Conservation (phyloP, 2,329 filamentous ascomycete species). For the Corniculantispora saksenae region DNA sequence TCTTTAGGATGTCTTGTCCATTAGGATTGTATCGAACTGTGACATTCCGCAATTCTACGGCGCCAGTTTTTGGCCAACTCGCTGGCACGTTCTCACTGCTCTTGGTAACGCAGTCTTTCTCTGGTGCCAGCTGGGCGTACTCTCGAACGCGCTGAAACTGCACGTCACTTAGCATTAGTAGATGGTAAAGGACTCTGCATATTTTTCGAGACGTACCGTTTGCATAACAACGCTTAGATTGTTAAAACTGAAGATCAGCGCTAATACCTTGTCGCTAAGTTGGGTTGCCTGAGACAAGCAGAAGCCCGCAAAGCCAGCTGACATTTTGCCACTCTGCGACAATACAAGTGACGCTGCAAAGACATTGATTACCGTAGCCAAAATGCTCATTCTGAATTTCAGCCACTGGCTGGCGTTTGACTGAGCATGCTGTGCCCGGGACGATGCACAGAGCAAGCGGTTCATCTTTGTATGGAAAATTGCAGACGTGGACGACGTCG, state of each 20-base stretch:
- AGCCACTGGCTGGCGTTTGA: constrained; percentile 3
- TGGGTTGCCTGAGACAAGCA: constrained; percentile 58
- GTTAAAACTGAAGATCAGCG: constrained; percentile 54
- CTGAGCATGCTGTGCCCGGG: constrained; percentile 43
- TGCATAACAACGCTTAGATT: constrained; percentile 53
- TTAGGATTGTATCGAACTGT: constrained; percentile 49
- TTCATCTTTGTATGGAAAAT: constrained; percentile 51
- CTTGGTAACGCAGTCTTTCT: constrained; percentile 42
- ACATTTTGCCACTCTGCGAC: constrained; percentile 35
- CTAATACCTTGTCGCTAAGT: constrained; percentile 52
- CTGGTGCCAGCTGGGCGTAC: constrained; percentile 45
- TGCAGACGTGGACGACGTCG: constrained; percentile 47
- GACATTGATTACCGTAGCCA: constrained; percentile 3
- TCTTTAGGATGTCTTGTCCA: constrained; percentile 49
- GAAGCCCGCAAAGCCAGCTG: constrained; percentile 56
- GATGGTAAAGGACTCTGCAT: neutral
- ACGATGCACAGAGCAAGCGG: constrained; percentile 47
- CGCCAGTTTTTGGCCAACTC: constrained; percentile 47
- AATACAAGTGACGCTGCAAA: neutral
- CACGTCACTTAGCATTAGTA: neutral
- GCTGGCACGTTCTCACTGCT: constrained; percentile 39
- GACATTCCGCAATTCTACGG: constrained; percentile 51
- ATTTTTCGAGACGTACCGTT: constrained; percentile 40
- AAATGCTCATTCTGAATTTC: constrained; percentile 6
- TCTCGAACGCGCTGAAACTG: constrained; percentile 52